Base-by-base conservation (phyloP, 2,329 filamentous ascomycete genomes). In the Chlorencoelia australis region DNA sequence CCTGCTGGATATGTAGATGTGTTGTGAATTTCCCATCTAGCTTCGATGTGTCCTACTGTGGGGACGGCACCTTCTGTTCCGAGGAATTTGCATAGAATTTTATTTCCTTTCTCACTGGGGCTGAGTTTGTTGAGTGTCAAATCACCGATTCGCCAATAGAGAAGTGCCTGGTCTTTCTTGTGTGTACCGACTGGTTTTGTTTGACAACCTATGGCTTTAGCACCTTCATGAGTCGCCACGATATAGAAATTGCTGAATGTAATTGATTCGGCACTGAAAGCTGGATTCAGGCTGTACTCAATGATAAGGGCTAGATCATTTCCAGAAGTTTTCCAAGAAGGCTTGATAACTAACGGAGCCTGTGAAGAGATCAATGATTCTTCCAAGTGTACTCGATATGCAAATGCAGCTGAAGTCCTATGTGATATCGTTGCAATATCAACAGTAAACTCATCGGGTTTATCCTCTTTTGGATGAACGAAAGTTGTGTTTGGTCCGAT, bases 401-500 rank as follows among this genome's bases (percentile, higher is more conserved):
- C 94, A 65, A 98, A 96, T 6, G 82, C 89, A 5, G 89, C 78
- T 0, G 80, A 73, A 2, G 84, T 28, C 79, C 50, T 79, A 76
- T 43, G 68, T 63, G 45, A 95, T 72, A 54, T 79, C 76, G 10
- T 76, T 68, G 5, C 33, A n/a, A 91, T 63, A 43, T 88, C 75
- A 20, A 98, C 65, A 0, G 67, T 73, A 61, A 93, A 98, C 54
- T 89, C 80, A 40, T 93, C 88, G 3, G 81, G 71, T 40, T 73
- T 77, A 7, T 80, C 75, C 1, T 68, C 54, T 4, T 72, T 67
- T 48, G 86, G 81, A 20, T 79, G 75, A 34, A 96, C 78, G 60
- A 96, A 94, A 39, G 87, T 83, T 28, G 86, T 85, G 57, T 98
- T 98, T 1, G 88, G 87, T 0, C 87, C 88, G 39, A 98, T 88